Conservation (phyloP, 2,329 filamentous ascomycete genomes). For the Nigrograna mackinnonii region DNA sequence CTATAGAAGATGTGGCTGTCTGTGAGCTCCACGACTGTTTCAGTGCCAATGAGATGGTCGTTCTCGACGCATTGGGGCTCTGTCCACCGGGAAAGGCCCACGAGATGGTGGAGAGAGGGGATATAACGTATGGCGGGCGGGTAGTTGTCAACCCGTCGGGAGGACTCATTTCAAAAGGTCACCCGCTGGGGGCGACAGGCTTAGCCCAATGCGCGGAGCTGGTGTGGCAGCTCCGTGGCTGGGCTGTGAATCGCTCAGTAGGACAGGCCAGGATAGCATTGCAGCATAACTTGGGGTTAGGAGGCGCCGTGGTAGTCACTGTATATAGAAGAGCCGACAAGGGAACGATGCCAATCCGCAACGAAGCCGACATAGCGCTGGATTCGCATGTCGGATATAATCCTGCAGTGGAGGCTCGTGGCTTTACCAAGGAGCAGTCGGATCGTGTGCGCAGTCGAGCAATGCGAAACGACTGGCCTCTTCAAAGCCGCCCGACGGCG, state of each 20-base stretch:
- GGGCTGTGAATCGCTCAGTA: conserved; percentile 85
- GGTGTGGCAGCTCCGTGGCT: conserved; percentile 93
- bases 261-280: conserved; percentile 71
- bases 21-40: conserved; percentile 97
- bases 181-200: conserved; percentile 89
- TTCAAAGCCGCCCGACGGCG: too few relatives aligned
- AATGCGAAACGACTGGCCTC: conserved; percentile 56
- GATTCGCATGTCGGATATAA: conserved; percentile 80
- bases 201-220: conserved; percentile 93
- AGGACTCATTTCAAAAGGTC: conserved; percentile 91
- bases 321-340: conserved; percentile 87
- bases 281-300: conserved; percentile 91
- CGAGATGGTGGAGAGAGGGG: conserved; percentile 81
- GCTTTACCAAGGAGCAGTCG: conserved; percentile 77
- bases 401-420: conserved; percentile 84
- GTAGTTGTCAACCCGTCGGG: conserved; percentile 87
- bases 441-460: conserved; percentile 72
- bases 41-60: conserved; percentile 89
- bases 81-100: conserved; percentile 80
- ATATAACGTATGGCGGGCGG: conserved; percentile 86
- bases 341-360: conserved; percentile 61
- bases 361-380: conserved; percentile 66
- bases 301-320: conserved; percentile 85
- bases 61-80: conserved; percentile 82
- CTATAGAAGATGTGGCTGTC: conserved; percentile 72